Conservation (phyloP, 306 rosid genomes). For the Castanea crenata region DNA sequence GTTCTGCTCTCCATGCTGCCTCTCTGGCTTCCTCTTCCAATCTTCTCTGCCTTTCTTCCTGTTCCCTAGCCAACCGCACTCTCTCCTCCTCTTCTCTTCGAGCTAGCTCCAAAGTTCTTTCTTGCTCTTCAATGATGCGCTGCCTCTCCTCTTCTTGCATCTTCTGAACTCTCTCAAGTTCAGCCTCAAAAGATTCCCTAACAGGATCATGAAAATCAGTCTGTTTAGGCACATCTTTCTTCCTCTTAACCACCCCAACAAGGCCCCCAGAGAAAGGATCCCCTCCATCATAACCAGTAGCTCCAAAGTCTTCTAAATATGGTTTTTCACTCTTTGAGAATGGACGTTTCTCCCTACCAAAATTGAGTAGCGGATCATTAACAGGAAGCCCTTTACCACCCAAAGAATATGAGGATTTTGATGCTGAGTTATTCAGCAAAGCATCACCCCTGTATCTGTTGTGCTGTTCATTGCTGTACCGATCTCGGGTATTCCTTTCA, state of each 20-base stretch:
- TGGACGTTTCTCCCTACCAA: conserved; percentile 73
- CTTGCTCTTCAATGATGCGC: conserved; percentile 76
- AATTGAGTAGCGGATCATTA: conserved; percentile 76
- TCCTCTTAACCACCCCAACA: conserved; percentile 82
- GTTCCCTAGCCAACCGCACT: conserved; percentile 62
- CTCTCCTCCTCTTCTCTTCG: conserved; percentile 94
- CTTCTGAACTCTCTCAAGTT: conserved; percentile 98
- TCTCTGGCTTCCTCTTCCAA: conserved; percentile 93
- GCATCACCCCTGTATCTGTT: conserved; percentile 55
- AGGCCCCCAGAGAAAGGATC: conserved; percentile 63
- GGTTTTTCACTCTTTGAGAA: conserved; percentile 63
- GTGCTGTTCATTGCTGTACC: conserved; percentile 50
- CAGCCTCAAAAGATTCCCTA: conserved; percentile 97
- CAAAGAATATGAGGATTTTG: conserved; percentile 50
- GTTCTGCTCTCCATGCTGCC: conserved; percentile 92
- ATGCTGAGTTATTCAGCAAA: conserved; percentile 38
- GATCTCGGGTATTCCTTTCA: conserved; percentile 49
- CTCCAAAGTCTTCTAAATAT: conserved; percentile 64
- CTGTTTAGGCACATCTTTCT: conserved; percentile 73
- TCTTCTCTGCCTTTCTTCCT: conserved; percentile 78
- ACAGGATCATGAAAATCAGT: conserved; percentile 89
- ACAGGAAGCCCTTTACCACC: conserved; percentile 66
- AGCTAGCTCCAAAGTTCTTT: conserved; percentile 71
- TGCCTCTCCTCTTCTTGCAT: conserved; percentile 93
- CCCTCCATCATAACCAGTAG: conserved; percentile 65